These are phyloP conservation scores for Thinopyrum elongatum DNA, from an alignment of 176 grass and related monocot genomes.

Conservation along the genomic window DNA sequence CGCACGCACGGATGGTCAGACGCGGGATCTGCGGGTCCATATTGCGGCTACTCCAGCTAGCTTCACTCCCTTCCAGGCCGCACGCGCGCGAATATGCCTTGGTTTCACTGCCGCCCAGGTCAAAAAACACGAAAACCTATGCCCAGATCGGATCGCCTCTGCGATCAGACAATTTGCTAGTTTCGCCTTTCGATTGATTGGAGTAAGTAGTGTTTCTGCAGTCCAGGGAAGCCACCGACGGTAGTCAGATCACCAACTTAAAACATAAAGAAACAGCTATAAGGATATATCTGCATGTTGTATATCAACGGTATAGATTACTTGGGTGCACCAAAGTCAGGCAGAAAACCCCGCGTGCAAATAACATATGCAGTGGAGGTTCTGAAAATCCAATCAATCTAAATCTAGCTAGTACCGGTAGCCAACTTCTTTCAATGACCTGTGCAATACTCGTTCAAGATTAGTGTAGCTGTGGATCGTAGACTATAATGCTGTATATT, in stretches of 20 bases:
- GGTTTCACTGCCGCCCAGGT: too few species aligned
- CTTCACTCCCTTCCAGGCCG: slow-evolving; percentile 19
- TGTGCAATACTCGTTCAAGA: not conserved
- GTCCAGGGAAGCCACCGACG: too few species aligned
- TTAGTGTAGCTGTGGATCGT: not conserved
- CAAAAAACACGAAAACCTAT: not conserved
- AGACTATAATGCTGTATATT: not conserved
- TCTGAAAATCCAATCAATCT: not conserved
- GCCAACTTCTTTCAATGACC: not conserved
- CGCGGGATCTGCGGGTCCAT: too few species aligned
- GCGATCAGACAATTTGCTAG: not conserved
- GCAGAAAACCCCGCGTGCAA: not conserved
- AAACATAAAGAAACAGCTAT: not conserved
- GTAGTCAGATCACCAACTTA: too few species aligned
- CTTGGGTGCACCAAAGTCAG: not conserved
- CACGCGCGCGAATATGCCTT: not conserved
- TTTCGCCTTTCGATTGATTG: not conserved
- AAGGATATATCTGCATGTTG: not conserved
- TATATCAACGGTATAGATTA: not conserved
- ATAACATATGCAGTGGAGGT: not conserved
- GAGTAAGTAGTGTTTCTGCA: too few species aligned
- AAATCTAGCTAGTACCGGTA: not conserved
- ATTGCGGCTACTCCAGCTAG: too few species aligned
- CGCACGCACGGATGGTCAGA: too few species aligned
- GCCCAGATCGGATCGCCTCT: not conserved